phyloP scores from a whole-genome alignment of 176 grass and related monocot genomes.

The Cenchrus americanus region DNA sequence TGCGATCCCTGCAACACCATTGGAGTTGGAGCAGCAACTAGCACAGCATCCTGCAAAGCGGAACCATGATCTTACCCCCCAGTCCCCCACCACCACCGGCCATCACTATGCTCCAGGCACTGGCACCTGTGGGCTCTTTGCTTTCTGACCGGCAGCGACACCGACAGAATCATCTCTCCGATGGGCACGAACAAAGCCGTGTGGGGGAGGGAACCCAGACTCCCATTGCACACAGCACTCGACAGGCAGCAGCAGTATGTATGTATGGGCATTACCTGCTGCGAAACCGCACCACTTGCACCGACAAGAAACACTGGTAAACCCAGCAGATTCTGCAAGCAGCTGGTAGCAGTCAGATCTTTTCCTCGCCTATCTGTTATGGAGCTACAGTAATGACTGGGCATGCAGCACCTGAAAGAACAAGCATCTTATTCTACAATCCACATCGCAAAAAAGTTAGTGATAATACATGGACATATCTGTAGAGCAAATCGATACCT shows the following conservation, averaged over 20 bases:
- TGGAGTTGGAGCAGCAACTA: neutral
- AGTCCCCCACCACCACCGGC: constrained; percentile 46
- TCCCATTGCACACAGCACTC: neutral
- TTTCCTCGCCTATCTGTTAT: neutral
- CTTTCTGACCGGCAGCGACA: constrained; percentile 8
- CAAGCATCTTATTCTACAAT: neutral
- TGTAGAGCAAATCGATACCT: neutral
- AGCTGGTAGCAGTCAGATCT: neutral
- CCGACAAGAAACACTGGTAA: neutral
- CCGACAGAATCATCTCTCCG: constrained; percentile 33
- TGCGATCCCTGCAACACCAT: constrained; percentile 35
- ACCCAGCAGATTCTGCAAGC: neutral
- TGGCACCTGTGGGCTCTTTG: constrained; percentile 1
- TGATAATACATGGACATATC: neutral
- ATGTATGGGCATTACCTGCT: neutral
- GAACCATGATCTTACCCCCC: constrained; percentile 22
- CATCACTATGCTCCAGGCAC: neutral
- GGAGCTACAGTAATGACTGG: neutral
- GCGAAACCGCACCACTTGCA: neutral
- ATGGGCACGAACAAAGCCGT: neutral
- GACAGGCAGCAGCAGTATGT: neutral
- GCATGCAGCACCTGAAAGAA: neutral
- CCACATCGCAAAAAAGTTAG: neutral
- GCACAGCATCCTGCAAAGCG: constrained; percentile 10
- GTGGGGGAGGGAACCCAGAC: neutral